phyloP scores from a whole-genome alignment of 352 stramenopile species.

The Phytophthora nicotianae region DNA sequence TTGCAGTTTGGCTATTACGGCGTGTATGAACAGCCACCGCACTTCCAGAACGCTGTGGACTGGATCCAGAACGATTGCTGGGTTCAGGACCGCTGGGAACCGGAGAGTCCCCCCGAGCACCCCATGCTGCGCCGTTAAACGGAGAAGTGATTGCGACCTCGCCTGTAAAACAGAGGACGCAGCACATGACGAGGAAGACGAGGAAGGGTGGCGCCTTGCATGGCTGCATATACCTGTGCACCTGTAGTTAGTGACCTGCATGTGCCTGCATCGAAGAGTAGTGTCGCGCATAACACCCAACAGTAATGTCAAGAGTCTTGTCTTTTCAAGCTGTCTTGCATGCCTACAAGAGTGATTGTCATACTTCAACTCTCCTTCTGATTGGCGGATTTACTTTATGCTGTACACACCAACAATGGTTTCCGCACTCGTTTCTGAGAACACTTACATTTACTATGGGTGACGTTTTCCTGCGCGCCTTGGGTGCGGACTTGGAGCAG shows the following conservation, averaged over 20 bases:
- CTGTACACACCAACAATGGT: conserved; percentile 3
- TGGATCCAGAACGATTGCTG: conserved; percentile 54
- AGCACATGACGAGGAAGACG: conserved; percentile 14
- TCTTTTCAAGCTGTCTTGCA: conserved; percentile 3
- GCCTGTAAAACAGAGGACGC: conserved; percentile 13
- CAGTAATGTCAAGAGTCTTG: conserved; percentile 23
- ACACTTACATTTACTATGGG: conserved; percentile 35
- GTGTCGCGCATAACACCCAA: conserved; percentile 23
- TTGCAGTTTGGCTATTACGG: conserved; percentile 56
- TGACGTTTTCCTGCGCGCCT: conserved; percentile 50
- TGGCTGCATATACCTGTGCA: conserved; percentile 26
- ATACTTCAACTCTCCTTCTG: conserved; percentile 29
- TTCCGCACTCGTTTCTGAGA: conserved; percentile 4
- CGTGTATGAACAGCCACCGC: conserved; percentile 51
- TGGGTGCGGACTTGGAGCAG: conserved; percentile 47
- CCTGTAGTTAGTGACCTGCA: conserved; percentile 32
- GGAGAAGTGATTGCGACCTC: conserved; percentile 8
- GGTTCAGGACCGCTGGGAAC: conserved; percentile 17
- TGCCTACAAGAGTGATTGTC: conserved; percentile 23
- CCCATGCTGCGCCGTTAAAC: conserved; percentile 19
- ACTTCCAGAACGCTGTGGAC: conserved; percentile 52
- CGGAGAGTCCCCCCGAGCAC: conserved; percentile 7
- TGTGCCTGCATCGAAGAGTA: conserved; percentile 26
- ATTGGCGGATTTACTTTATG: conserved; percentile 13
- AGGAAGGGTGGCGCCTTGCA: conserved; percentile 19